phyloP scores from a whole-genome alignment of 1,139 yeast genomes.

The Yamadazyma dendronema region DNA sequence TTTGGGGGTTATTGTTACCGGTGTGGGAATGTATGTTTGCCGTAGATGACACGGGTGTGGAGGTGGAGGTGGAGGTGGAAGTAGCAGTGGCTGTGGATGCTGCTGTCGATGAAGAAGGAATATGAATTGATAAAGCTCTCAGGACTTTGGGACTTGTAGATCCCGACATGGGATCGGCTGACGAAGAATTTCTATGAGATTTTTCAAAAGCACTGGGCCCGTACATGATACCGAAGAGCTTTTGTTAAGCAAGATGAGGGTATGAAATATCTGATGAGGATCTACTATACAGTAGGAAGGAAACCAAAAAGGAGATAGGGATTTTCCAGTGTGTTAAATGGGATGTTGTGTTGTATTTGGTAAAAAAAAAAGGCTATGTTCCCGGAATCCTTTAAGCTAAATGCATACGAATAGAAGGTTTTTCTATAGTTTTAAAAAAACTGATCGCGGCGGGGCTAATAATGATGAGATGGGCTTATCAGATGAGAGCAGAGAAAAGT shows the following conservation, averaged over 20 bases:
- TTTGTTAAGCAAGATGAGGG: background rate
- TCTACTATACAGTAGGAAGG: no score
- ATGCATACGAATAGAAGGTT: no score
- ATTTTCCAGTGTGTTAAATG: no score
- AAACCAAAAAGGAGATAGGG: no score
- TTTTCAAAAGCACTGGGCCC: conserved; percentile 11
- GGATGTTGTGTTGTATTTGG: no score
- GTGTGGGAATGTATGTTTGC: background rate
- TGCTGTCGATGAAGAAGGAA: no score
- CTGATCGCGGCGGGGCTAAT: background rate
- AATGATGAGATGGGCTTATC: conserved; percentile 1
- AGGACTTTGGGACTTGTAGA: conserved; percentile 25
- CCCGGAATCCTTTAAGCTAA: no score
- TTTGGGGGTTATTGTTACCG: background rate
- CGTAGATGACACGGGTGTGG: no score
- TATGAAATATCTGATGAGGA: no score
- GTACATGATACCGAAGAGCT: background rate
- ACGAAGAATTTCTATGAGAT: conserved; percentile 12
- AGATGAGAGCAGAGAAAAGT: background rate
- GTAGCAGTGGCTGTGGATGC: no score
- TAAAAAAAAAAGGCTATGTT: no score
- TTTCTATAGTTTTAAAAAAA: background rate
- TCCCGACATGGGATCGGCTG: conserved; percentile 12
- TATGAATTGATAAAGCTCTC: conserved; percentile 17
- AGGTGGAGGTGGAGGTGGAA: no score